A percentile compares a stretch with the other conserved stretches of the same genome.
phyloP scores from a whole-genome alignment of 2,329 filamentous ascomycete species.

The Hypocreales sp. region DNA sequence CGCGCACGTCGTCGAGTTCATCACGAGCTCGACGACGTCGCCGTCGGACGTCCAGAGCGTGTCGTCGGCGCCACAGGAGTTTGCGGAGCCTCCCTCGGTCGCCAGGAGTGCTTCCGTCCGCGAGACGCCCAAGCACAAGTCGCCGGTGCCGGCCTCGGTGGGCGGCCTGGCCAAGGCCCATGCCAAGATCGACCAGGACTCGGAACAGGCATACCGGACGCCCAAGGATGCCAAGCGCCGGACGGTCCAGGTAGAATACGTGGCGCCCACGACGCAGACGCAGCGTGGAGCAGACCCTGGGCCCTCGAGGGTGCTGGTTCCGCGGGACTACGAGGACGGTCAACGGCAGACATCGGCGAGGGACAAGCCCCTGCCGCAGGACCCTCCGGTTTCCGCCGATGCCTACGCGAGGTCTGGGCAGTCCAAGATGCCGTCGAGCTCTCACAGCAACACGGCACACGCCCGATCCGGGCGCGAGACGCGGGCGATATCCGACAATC shows the following conservation, averaged over 20 bases:
- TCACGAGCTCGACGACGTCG: slow-evolving; percentile 87
- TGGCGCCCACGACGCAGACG: slow-evolving; percentile 78
- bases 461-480: slow-evolving; percentile 13
- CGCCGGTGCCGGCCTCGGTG: slow-evolving; percentile 28
- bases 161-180: slow-evolving; percentile 58
- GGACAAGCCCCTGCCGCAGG: slow-evolving; percentile 45
- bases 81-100: slow-evolving; percentile 43
- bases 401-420: slow-evolving; percentile 20
- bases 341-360: slow-evolving; percentile 16
- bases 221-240: slow-evolving; percentile 82
- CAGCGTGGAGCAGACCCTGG: slow-evolving; percentile 41
- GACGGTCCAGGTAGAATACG: slow-evolving; percentile 96
- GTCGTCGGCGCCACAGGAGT: slow-evolving; percentile 44
- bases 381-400: slow-evolving; percentile 34
- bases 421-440: slow-evolving; percentile 29
- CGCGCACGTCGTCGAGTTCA: slow-evolving; percentile 89
- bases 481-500: slow-evolving; percentile 22
- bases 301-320: slow-evolving; percentile 10
- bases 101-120: slow-evolving; percentile 86
- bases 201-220: slow-evolving; percentile 38
- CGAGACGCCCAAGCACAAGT: slow-evolving; percentile 61
- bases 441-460: slow-evolving; percentile 19
- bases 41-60: slow-evolving; percentile 73
- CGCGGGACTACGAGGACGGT: slow-evolving; percentile 27
- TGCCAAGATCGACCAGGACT: slow-evolving; percentile 55